Base-by-base conservation (phyloP, 2,329 filamentous ascomycete genomes). In the Moelleriella libera region DNA sequence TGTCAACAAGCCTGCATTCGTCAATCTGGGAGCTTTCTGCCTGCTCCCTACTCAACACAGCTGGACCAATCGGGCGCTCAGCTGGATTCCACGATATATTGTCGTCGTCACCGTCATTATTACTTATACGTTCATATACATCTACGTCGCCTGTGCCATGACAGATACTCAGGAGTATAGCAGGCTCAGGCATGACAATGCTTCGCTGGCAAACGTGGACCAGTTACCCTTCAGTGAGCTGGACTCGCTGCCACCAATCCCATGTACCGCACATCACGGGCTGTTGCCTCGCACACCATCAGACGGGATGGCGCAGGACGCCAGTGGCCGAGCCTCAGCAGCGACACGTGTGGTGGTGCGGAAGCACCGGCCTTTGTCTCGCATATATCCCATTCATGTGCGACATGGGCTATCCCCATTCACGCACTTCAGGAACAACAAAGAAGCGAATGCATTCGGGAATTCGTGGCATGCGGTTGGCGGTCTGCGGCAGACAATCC, bases 21-120 rank as follows among this genome's bases (percentile, higher is more conserved):
- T 75, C 43, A 76, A 80, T 28, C 72, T 77, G 45, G 82, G 80
- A 2, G 75, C 79, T 21, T 83, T 80, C 55, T 90, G 85, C 60
- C 82, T 82, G 51, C 68, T 89, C 3, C 82, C 84, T 0, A 67
- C 76, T 12, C 69, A 75, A 4, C 80, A 82, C 0, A 71, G 72
- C 50, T 89, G 85, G 85, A 82, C 82, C 52, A 72, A 80, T 42
- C 66, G 82, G 12, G 78, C 75, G 0, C 67, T 89, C 2, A 75
- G 76, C 49, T 90, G 85, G 85, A 71, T 85, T 6, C 85, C 85
- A 37, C 74, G 85, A 45, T 88, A 88, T 52, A 53, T 85, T 37
- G 80, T 88, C 46, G 77, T 84, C 53, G 57, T 73, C 7, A 66
- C 74, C 30, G 83, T 89, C 52, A 63, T 86, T 34, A 60, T 69